Base-by-base conservation (phyloP, 2,329 filamentous ascomycete genomes). In the Fusarium abutilonis region DNA sequence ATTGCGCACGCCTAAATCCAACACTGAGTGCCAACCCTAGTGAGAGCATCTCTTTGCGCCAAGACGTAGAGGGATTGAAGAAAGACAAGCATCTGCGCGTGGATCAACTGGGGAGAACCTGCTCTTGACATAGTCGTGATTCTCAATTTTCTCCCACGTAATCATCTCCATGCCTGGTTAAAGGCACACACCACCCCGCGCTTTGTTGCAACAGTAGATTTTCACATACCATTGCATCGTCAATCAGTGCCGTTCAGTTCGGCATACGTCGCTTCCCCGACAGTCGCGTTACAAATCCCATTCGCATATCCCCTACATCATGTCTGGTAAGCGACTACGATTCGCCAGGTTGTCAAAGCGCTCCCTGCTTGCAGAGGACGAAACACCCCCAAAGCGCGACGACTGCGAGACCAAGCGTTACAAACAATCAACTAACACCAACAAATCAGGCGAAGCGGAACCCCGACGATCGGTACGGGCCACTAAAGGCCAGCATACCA, bases 401-500 rank as follows among this genome's bases (percentile, higher is more conserved):
- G 35, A 56, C 43, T 13, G 28, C 56, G 44, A 60, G 32, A 61
- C 35, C 43, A 60, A 42, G 17, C 48, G 32, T 56, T 57, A 43
- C 43, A 42, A 31, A 63, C 45, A 51, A 43, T 45, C 52, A 44
- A 64, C 68, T 71, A 67, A 71, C 61, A 59, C 10, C 53, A 53
- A 44, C 52, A 50, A 29, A 43, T 52, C 69, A 77, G 75, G 76
- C 74, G 83, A 87, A 77, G 76, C 79, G 56, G 94, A 97, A 84
- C 91, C 93, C 56, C 90, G 95, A 76, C 91, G 95, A 74, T 99
- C 95, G 39, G 93, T 95, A 66, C 90, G 95, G 72, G 93, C 94
- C 71, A 99, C 95, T 64, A 99, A 99, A 75, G 95, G 95, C 74
- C 93, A 97, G 72, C 93, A 98, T 77, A 89, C 88, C 23, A 97